Evolutionary conservation across 2,329 filamentous ascomycete species (phyloP), one percentile per base, ranked within the genome.

Genomic region (Pseudogymnoascus sp.): DNA sequence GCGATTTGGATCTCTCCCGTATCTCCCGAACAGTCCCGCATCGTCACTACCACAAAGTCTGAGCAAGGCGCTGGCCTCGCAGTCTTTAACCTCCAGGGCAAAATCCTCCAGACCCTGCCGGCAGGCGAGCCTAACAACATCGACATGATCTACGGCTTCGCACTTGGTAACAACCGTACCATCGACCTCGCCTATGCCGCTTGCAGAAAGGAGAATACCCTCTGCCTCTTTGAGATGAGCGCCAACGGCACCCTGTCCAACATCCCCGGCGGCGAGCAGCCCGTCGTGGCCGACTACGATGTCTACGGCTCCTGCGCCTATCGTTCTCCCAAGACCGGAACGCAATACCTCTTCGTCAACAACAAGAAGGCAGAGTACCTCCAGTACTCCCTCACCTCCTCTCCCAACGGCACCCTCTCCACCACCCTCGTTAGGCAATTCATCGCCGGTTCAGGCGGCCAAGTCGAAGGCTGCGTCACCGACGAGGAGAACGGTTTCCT

Each of bases 321-420:
- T 68, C 76, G 69, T 12, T 82, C 80, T 1, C 72, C 68, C 5
- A 76, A 68, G 33, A 76, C 75, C 0, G 75, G 74, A 22, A 80
- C 77, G 64, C 77, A 81, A 38, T 81, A 81, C 61, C 75, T 82
- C 20, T 82, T 82, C 59, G 79, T 82, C 63, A 82, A 82, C 64
- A 76, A 77, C 58, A 82, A 82, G 64, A 75, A 77, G 0, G 77
- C 79, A 1, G 71, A 77, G n/a, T 82, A 82, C 63, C 75, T 82
- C 0, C 80, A 82, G 65, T 82, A 78, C 62, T 78, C 81, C 62
- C 69, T 82, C 1, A 75, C 75, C 0, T 71, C 76, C 0, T 71
- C 72, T 4, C 33, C 70, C 2, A 70, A 78, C 30, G 75, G 75
- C 5, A 74, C 74, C 1, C 73, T 82, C 1, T 67, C 75, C 33